phyloP scores from a whole-genome alignment of 2,329 filamentous ascomycete genomes.

The Talaromyces islandicus region DNA sequence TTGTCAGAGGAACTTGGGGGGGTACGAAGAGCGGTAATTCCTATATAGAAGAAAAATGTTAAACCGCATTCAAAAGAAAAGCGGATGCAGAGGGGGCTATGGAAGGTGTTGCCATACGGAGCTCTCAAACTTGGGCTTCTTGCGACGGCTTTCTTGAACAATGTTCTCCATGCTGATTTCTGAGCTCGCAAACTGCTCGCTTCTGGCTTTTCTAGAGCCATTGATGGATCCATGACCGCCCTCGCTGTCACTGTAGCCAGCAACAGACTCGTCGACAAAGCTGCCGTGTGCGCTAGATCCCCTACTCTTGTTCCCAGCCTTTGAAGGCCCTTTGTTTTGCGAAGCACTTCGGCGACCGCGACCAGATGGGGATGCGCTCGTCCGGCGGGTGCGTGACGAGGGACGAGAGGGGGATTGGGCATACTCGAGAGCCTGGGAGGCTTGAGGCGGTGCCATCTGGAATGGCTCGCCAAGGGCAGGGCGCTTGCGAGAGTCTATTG shows the following conservation, averaged over 20 bases:
- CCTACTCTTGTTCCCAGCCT: constrained; percentile 62
- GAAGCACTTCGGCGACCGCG: constrained; percentile 73
- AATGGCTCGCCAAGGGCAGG: constrained; percentile 59
- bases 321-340: constrained; percentile 65
- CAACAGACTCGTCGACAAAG: constrained; percentile 63
- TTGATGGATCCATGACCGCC: constrained; percentile 67
- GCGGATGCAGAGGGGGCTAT: not conserved
- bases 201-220: constrained; percentile 67
- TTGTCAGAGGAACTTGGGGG: constrained; percentile 83
- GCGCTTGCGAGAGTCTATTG: constrained; percentile 49
- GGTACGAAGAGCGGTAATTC: constrained; percentile 93
- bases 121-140: constrained; percentile 91
- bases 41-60: constrained; percentile 44
- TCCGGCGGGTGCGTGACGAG: constrained; percentile 64
- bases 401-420: constrained; percentile 61
- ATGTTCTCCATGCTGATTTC: constrained; percentile 99
- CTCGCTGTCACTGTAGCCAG: constrained; percentile 83
- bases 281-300: constrained; percentile 54
- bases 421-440: constrained; percentile 47
- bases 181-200: constrained; percentile 82
- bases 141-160: constrained; percentile 90
- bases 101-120: constrained; percentile 63
- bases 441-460: constrained; percentile 56
- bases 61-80: constrained; percentile 2
- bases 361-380: constrained; percentile 70